Conservation (phyloP, 495 filamentous ascomycete genomes). For the Echria macrotheca region DNA sequence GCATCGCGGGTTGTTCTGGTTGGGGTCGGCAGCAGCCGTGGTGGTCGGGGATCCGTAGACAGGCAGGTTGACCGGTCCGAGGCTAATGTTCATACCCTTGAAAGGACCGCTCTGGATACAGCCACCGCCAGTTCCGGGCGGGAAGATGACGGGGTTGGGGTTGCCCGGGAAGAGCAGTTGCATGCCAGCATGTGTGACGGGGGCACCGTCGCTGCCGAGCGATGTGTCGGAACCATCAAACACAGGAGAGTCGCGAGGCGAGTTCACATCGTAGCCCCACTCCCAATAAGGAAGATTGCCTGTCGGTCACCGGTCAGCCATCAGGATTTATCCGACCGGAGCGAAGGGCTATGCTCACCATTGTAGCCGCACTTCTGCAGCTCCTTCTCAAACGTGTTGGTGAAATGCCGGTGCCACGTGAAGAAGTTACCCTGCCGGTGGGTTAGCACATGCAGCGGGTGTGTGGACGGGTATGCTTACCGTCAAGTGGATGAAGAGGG, state of each 20-base stretch:
- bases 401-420: constrained; percentile 66
- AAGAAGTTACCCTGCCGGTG: constrained; percentile 52
- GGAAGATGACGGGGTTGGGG: constrained; percentile 21
- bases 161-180: constrained; percentile 10
- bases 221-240: constrained; percentile 58
- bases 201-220: constrained; percentile 55
- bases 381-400: constrained; percentile 57
- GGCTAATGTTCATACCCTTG: constrained; percentile 39
- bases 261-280: constrained; percentile 49
- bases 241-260: constrained; percentile 49
- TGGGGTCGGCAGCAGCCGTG: constrained; percentile 13
- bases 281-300: constrained; percentile 52
- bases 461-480: constrained; percentile 7
- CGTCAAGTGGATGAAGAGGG: constrained; percentile 55
- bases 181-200: constrained; percentile 27
- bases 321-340: not conserved
- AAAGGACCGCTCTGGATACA: constrained; percentile 61
- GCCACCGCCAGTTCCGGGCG: constrained; percentile 55
- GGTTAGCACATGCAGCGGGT: not conserved
- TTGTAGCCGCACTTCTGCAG: constrained; percentile 67
- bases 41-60: constrained; percentile 23
- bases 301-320: not conserved
- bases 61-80: constrained; percentile 45
- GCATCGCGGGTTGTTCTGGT: constrained; percentile 56
- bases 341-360: constrained; percentile 24